Conservation (phyloP, 2,329 filamentous ascomycete genomes). For the Penicillium sp. region DNA sequence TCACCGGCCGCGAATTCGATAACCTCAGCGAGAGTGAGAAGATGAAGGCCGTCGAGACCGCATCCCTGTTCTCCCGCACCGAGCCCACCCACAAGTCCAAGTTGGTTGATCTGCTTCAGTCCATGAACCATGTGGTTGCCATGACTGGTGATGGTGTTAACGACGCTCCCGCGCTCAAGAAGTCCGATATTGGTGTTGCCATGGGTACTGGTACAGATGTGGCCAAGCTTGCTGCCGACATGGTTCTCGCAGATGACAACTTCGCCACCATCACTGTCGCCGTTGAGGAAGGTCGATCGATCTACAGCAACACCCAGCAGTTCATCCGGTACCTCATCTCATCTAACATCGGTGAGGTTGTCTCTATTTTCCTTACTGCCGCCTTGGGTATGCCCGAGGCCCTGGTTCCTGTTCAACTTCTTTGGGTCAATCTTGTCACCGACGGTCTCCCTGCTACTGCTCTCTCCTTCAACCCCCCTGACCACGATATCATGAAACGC, state of each 20-base stretch:
- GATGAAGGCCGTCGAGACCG: slow-evolving; percentile 77
- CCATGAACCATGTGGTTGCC: slow-evolving; percentile 88
- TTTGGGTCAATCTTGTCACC: slow-evolving; percentile 98
- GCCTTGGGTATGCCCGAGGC: slow-evolving; percentile 97
- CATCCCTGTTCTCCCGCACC: slow-evolving; percentile 92
- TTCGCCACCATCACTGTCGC: slow-evolving; percentile 96
- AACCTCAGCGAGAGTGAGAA: slow-evolving; percentile 76
- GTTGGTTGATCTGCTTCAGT: slow-evolving; percentile 93
- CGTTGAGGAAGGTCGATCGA: slow-evolving; percentile 94
- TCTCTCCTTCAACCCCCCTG: slow-evolving; percentile 96
- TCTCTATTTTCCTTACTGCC: slow-evolving; percentile 97
- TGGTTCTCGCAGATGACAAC: slow-evolving; percentile 98
- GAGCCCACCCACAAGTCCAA: slow-evolving; percentile 97
- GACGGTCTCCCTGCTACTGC: slow-evolving; percentile 96
- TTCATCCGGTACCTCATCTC: slow-evolving; percentile 99
- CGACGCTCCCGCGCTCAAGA: slow-evolving; percentile 95
- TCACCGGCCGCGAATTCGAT: slow-evolving; percentile 93
- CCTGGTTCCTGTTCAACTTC: slow-evolving; percentile 90
- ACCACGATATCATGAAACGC: slow-evolving; percentile 96
- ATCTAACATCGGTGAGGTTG: slow-evolving; percentile 98
- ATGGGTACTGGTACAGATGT: slow-evolving; percentile 99
- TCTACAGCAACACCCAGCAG: slow-evolving; percentile 99
- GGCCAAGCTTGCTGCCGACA: slow-evolving; percentile 92
- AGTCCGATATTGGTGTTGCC: slow-evolving; percentile 96
- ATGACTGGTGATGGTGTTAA: slow-evolving; percentile 99